These are phyloP conservation scores for Endogone sp. DNA, from an alignment of 192 early-diverging fungal genomes.

Conservation along the genomic window DNA sequence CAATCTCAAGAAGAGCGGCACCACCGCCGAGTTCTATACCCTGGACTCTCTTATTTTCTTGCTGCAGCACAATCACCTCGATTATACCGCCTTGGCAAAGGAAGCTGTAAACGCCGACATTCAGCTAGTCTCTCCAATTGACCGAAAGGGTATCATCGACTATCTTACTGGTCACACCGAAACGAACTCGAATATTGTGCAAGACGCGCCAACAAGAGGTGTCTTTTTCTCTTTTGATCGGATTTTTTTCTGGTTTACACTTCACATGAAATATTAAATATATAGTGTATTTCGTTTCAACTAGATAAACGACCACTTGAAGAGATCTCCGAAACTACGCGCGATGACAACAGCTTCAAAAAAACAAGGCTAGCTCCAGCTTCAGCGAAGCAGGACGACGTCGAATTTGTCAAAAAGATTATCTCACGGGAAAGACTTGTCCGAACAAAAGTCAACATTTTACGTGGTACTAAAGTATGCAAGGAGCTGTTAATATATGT, in stretches of 20 bases:
- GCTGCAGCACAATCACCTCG: slow-evolving; percentile 54
- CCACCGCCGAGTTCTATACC: slow-evolving; percentile 60
- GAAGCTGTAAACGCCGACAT: slow-evolving; percentile 51
- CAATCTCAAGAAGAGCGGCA: slow-evolving; percentile 47
- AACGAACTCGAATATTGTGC: slow-evolving; percentile 30
- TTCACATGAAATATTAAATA: too few species aligned
- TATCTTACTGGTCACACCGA: slow-evolving; percentile 64
- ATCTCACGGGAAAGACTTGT: slow-evolving; percentile 35
- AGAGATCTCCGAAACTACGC: slow-evolving; percentile 24
- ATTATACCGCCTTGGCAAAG: slow-evolving; percentile 72
- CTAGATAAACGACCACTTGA: slow-evolving; percentile 30
- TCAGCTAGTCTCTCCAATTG: slow-evolving; percentile 69
- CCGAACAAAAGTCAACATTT: slow-evolving; percentile 34
- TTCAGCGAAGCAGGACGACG: slow-evolving; percentile 22
- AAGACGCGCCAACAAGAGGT: slow-evolving; percentile 11
- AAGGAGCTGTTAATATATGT: not conserved
- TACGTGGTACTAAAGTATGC: slow-evolving; percentile 41
- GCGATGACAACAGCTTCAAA: slow-evolving; percentile 27
- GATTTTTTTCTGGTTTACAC: too few species aligned
- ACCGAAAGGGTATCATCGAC: slow-evolving; percentile 65
- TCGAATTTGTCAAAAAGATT: slow-evolving; percentile 32
- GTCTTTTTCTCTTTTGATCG: not conserved
- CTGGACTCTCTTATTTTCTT: slow-evolving; percentile 72
- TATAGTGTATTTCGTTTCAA: too few species aligned
- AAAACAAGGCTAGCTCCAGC: slow-evolving; percentile 24